Conservation (phyloP, 768 basidiomycete genomes). For the Asterophora parasitica region DNA sequence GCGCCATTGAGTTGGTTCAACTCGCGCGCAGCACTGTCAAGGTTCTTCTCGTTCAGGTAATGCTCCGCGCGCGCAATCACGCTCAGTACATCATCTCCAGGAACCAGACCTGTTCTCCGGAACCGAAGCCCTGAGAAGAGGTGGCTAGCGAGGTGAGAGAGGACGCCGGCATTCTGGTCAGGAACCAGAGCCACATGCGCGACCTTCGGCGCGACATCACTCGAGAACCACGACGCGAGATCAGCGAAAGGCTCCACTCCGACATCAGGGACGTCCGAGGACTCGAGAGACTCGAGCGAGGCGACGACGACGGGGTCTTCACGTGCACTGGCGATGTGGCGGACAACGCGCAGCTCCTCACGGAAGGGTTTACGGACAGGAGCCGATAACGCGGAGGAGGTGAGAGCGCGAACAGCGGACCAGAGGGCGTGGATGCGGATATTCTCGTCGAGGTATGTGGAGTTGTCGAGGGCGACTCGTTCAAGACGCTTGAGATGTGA, state of each 20-base stretch:
- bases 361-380: conserved; percentile 80
- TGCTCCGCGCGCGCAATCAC: conserved; percentile 87
- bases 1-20: conserved; percentile 86
- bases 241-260: conserved; percentile 87
- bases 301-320: conserved; percentile 64
- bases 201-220: conserved; percentile 78
- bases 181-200: conserved; percentile 91
- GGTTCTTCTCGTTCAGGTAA: conserved; percentile 86
- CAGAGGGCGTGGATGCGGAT: conserved; percentile 88
- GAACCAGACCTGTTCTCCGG: conserved; percentile 70
- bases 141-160: conserved; percentile 82
- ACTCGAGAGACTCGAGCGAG: conserved; percentile 67
- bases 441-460: conserved; percentile 87
- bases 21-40: conserved; percentile 86
- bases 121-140: conserved; percentile 74
- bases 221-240: conserved; percentile 86
- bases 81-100: conserved; percentile 81
- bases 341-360: conserved; percentile 79
- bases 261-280: conserved; percentile 68
- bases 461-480: conserved; percentile 88
- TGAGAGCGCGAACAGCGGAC: conserved; percentile 84
- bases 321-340: conserved; percentile 64
- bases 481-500: conserved; percentile 88
- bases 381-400: conserved; percentile 57
- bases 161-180: conserved; percentile 80